phyloP scores from a whole-genome alignment of 108 stramenopile species.

The Conticribra weissflogii region DNA sequence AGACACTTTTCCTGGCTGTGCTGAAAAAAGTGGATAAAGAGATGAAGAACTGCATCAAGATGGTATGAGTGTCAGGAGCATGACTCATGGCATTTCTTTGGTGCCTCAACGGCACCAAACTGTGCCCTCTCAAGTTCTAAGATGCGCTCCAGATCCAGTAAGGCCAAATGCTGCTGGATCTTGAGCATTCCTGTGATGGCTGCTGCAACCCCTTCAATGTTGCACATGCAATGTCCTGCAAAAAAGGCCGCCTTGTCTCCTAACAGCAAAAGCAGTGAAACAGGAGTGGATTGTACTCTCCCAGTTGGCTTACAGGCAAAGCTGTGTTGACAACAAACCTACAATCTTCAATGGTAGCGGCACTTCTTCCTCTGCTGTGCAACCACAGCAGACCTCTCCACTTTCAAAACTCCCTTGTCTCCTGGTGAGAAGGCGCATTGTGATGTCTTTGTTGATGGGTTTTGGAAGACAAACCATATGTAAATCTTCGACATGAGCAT shows the following conservation, averaged over 20 bases:
- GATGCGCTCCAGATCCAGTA: conserved; percentile 21
- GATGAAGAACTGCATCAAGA: too few species aligned
- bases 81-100: background rate
- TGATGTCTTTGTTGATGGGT: too few species aligned
- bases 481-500: too few species aligned
- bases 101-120: conserved; percentile 12
- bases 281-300: background rate
- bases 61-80: background rate
- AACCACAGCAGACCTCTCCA: background rate
- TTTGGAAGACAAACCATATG: too few species aligned
- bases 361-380: background rate
- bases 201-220: conserved; percentile 24
- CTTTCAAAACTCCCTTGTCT: too few species aligned
- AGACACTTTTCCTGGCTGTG: background rate
- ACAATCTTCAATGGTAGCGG: background rate
- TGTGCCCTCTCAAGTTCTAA: conserved; percentile 23
- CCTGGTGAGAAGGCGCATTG: too few species aligned
- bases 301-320: background rate
- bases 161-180: conserved; percentile 4
- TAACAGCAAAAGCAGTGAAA: conserved; percentile 8
- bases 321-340: background rate
- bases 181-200: conserved; percentile 15
- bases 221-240: conserved; percentile 20
- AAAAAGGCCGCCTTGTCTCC: conserved; percentile 19
- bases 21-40: background rate